Percentiles rank a stretch among this genome's conserved stretches.
These are phyloP conservation scores for Aegilops sharonensis DNA, from an alignment of 176 grass and related monocot species.

Conservation along the genomic window DNA sequence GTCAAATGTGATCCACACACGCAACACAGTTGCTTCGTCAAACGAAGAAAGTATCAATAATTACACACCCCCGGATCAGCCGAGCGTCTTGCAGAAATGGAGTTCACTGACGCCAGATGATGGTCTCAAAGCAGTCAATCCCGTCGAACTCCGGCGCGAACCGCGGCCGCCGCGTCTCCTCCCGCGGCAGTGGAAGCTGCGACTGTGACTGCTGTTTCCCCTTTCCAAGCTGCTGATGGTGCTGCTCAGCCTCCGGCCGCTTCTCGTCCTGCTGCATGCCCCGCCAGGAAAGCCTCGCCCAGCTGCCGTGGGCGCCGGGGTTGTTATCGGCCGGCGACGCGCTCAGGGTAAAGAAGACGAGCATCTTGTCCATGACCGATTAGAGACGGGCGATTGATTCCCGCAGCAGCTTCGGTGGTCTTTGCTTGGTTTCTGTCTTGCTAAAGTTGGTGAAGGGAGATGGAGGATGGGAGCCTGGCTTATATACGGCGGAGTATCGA, in stretches of 20 bases:
- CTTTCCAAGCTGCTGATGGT: neutral
- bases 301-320: neutral
- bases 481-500: neutral
- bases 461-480: neutral
- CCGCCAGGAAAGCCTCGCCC: conserved; percentile 14
- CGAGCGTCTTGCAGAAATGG: too few species aligned
- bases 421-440: neutral
- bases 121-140: conserved; percentile 77
- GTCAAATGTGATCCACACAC: too few species aligned
- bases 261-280: neutral
- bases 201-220: neutral
- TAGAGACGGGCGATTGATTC: neutral
- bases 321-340: conserved; percentile 40
- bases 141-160: conserved; percentile 71
- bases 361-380: conserved; percentile 51
- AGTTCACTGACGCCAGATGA: neutral
- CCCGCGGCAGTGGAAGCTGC: neutral
- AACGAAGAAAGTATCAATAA: too few species aligned
- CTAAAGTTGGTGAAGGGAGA: neutral
- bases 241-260: neutral
- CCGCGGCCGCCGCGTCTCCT: neutral
- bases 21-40: too few species aligned
- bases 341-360: conserved; percentile 54
- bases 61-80: too few species aligned
- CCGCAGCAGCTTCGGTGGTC: neutral